A percentile compares a stretch with the other conserved stretches of the same genome.
Evolutionary conservation across 106 monocot species (phyloP).

Genomic region (Apostasia ramifera): DNA sequence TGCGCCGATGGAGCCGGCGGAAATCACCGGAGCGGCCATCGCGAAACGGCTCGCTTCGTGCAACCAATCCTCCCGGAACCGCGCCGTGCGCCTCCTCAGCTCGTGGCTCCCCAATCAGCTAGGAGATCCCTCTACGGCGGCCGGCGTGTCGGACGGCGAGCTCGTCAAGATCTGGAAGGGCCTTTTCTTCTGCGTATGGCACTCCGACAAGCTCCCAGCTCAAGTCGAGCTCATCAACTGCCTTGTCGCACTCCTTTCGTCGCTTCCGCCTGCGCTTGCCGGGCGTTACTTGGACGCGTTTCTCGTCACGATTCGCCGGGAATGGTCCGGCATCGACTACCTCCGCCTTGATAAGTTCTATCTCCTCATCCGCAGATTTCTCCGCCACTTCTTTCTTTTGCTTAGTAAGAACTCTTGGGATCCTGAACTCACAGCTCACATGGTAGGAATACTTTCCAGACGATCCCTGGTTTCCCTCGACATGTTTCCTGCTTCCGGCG

Average conservation of each 20-base stretch:
- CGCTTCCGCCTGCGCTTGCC: slow-evolving; percentile 26
- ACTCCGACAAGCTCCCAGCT: slow-evolving; percentile 65
- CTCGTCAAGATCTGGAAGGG: slow-evolving; percentile 99
- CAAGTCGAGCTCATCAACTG: slow-evolving; percentile 55
- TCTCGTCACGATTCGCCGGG: slow-evolving; percentile 71
- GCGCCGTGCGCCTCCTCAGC: slow-evolving; percentile 47
- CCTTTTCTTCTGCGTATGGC: slow-evolving; percentile 95
- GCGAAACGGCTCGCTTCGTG: slow-evolving; percentile 81
- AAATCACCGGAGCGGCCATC: slow-evolving; percentile 33
- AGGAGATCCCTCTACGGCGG: slow-evolving; percentile 6
- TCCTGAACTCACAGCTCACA: slow-evolving; percentile 10
- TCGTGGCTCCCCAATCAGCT: slow-evolving; percentile 28
- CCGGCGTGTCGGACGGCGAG: slow-evolving; percentile 34
- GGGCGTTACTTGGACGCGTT: slow-evolving; percentile 49
- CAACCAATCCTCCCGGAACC: slow-evolving; percentile 40
- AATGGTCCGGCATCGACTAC: slow-evolving; percentile 87
- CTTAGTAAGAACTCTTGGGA: slow-evolving; percentile 47
- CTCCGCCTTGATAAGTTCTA: slow-evolving; percentile 94
- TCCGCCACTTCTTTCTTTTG: slow-evolving; percentile 43
- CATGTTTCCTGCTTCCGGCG: slow-evolving; percentile 43
- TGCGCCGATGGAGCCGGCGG: slow-evolving; percentile 19
- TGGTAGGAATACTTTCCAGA: slow-evolving; percentile 32
- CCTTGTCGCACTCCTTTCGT: slow-evolving; percentile 42
- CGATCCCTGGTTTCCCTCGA: slow-evolving; percentile 52
- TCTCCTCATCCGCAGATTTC: slow-evolving; percentile 59